Evolutionary conservation across 305 asterid genomes (phyloP).

Genomic region (Fraxinus ornus): DNA sequence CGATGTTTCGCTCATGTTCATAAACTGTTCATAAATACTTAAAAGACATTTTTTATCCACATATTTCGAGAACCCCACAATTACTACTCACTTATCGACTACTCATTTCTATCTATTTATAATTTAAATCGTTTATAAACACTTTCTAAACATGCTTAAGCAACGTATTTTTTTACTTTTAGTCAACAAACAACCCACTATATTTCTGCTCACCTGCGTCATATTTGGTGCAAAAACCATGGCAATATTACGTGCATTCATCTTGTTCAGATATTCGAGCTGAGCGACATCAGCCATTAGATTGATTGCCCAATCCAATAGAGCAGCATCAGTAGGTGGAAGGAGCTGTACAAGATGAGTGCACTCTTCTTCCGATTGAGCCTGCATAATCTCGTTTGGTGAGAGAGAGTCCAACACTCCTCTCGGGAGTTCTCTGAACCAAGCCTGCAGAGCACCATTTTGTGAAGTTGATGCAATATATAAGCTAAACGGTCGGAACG

Average conservation of each 20-base stretch:
- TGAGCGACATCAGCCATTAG: slow-evolving; percentile 60
- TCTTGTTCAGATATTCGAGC: slow-evolving; percentile 42
- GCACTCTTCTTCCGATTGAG: slow-evolving; percentile 75
- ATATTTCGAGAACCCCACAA: too few species aligned
- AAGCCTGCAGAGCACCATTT: slow-evolving; percentile 53
- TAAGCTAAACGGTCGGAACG: not conserved
- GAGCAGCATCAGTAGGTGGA: slow-evolving; percentile 36
- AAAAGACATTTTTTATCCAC: not conserved
- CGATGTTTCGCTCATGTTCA: too few species aligned
- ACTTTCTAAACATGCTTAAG: not conserved
- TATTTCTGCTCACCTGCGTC: slow-evolving; percentile 39
- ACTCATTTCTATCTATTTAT: not conserved
- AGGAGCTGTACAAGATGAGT: slow-evolving; percentile 46
- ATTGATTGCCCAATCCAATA: slow-evolving; percentile 51
- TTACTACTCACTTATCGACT: too few species aligned
- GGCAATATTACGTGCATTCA: slow-evolving; percentile 56
- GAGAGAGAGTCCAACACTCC: slow-evolving; percentile 72
- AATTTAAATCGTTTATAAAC: not conserved
- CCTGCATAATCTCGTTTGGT: slow-evolving; percentile 78
- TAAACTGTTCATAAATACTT: too few species aligned
- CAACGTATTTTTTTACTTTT: not conserved
- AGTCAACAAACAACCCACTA: not conserved
- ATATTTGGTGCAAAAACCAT: slow-evolving; percentile 60
- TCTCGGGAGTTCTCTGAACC: slow-evolving; percentile 88
- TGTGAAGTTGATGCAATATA: not conserved